These are phyloP conservation scores for Hypomontagnella submonticulosa DNA, from an alignment of 495 filamentous ascomycete genomes.

Conservation along the genomic window DNA sequence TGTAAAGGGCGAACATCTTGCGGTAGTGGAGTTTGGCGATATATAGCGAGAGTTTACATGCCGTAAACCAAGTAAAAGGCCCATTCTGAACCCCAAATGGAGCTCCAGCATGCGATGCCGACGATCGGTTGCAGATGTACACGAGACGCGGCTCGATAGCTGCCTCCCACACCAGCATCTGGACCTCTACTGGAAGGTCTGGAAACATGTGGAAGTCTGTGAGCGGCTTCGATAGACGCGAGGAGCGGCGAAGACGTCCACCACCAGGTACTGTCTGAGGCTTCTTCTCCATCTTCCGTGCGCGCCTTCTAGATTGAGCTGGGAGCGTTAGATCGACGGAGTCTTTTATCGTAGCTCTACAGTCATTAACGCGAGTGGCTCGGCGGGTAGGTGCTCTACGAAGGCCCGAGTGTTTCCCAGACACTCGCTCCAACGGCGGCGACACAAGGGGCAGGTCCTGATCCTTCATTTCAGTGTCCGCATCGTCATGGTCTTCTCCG, in stretches of 20 bases:
- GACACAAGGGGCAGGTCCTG: slow-evolving; percentile 6
- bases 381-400: slow-evolving; percentile 18
- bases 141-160: slow-evolving; percentile 40
- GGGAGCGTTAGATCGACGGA: not conserved
- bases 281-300: not conserved
- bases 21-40: slow-evolving; percentile 33
- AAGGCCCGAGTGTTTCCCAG: slow-evolving; percentile 12
- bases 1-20: slow-evolving; percentile 28
- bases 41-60: slow-evolving; percentile 27
- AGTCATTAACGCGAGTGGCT: slow-evolving; percentile 8
- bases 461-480: not conserved
- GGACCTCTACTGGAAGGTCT: slow-evolving; percentile 38
- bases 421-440: not conserved
- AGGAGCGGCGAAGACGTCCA: slow-evolving; percentile 33
- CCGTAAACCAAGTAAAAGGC: slow-evolving; percentile 42
- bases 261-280: not conserved
- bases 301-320: not conserved
- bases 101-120: slow-evolving; percentile 1
- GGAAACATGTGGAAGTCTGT: slow-evolving; percentile 40
- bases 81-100: slow-evolving; percentile 34
- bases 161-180: slow-evolving; percentile 48
- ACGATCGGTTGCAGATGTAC: slow-evolving; percentile 44
- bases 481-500: not conserved
- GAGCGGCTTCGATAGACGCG: slow-evolving; percentile 41
- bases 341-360: not conserved